Evolutionary conservation across 2,329 filamentous ascomycete species (phyloP), one percentile per base, ranked within the genome.

Genomic region (Fusarium virguliforme): DNA sequence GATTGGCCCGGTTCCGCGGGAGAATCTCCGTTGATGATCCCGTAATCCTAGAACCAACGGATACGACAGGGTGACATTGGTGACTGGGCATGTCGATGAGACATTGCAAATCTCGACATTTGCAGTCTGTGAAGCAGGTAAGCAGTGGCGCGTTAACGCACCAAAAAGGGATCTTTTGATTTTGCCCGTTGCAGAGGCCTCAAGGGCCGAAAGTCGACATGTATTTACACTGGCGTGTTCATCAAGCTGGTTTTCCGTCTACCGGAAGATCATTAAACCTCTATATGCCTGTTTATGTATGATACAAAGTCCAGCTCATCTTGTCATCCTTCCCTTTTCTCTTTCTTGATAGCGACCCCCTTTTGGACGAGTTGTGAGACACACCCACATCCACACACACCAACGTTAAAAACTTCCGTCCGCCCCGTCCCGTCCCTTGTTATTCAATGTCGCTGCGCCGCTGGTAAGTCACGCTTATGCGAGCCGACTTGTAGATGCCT

Each of bases 401-500:
- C 53, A 18, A 41, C 35, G n/a, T 18, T 6, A 10, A 43, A 60
- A 38, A n/a, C n/a, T 28, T 2, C 38, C 40, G 9, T 34, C 38
- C 18, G 10, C 4, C 4, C 54, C 34, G 35, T 8, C 57, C 46
- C 43, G 7, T 28, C 0, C 61, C 69, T 18, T 58, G 30, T 64
- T 59, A 65, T 9, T 41, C 32, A 26, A 35, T 28, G 15, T 70
- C 61, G 4, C 65, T 54, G 2, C 72, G 61, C 35, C 35, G 46
- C 32, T 73, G 13, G 37, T 72, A 74, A 22, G 72, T 74, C 32
- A 74, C 67, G 24, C 67, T 71, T 46, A 74, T 53, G 18, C 72
- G 71, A 43, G 70, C 69, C 60, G 71, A 71, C 28, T 74, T 74
- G 69, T 74, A 73, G 30, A 74, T 74, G 24, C 65, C 71, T 37